phyloP scores from a whole-genome alignment of 179 eudicot genomes.

The Silene vulgaris region DNA sequence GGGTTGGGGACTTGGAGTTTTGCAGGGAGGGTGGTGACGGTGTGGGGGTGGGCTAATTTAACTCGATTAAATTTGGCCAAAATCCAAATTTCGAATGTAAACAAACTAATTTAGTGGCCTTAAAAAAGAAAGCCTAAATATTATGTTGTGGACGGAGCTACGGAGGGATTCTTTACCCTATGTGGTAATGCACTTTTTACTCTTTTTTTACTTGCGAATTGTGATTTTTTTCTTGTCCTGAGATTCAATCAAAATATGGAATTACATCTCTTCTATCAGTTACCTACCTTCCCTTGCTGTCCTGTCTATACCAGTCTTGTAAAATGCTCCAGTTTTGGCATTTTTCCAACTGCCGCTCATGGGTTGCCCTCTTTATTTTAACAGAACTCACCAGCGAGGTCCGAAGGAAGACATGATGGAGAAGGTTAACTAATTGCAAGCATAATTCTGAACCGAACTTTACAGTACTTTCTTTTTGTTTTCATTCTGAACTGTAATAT shows the following conservation, averaged over 20 bases:
- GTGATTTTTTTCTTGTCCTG: neutral
- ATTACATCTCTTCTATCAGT: neutral
- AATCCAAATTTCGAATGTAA: no score
- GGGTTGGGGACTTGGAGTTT: no score
- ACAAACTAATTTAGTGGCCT: no score
- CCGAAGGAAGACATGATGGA: conserved; percentile 52
- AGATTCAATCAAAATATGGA: neutral
- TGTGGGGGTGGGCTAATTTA: no score
- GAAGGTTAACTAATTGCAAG: conserved; percentile 45
- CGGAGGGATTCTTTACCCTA: no score
- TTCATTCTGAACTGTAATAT: conserved; percentile 4
- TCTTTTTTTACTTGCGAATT: neutral
- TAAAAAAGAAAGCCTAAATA: no score
- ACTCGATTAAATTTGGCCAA: no score
- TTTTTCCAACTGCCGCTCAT: neutral
- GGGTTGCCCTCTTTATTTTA: conserved; percentile 18
- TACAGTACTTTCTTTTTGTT: neutral
- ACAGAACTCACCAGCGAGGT: conserved; percentile 65
- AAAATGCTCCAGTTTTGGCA: neutral
- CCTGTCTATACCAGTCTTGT: neutral
- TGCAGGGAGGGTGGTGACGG: no score
- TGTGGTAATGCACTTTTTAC: neutral
- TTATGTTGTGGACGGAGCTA: no score
- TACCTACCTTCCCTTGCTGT: neutral
- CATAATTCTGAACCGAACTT: conserved; percentile 16